Conservation (phyloP, 768 basidiomycete species). For the Leucogyrophana mollusca region DNA sequence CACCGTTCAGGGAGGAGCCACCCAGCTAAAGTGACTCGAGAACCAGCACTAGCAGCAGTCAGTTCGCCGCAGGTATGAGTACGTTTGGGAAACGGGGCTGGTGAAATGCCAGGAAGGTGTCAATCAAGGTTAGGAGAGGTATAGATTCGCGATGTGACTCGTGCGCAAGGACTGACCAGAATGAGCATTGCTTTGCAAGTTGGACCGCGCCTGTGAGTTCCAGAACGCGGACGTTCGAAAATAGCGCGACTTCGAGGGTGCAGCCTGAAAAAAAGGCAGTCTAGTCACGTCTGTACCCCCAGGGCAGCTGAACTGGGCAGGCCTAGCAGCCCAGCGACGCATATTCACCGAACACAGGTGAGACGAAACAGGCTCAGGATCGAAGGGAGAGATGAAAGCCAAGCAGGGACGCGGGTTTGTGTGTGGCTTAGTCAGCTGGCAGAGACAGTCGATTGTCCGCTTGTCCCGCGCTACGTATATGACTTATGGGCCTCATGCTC, state of each 20-base stretch:
- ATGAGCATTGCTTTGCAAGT: conserved; percentile 4
- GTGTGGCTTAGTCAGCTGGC: too few species aligned
- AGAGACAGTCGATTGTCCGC: too few species aligned
- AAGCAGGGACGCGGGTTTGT: too few species aligned
- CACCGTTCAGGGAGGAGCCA: conserved; percentile 85
- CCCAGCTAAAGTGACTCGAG: conserved; percentile 69
- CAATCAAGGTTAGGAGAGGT: background rate
- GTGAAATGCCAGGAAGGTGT: background rate
- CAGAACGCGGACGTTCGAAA: conserved; percentile 9
- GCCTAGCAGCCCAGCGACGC: too few species aligned
- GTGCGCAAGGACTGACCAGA: conserved; percentile 8
- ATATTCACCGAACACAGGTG: too few species aligned
- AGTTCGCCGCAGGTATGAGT: conserved; percentile 70
- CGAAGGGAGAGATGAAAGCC: too few species aligned
- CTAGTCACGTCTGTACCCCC: background rate
- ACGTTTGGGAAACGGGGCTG: conserved; percentile 57
- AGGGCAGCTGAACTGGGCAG: too few species aligned
- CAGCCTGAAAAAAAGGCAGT: background rate
- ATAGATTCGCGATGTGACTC: conserved; percentile 7
- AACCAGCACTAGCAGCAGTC: conserved; percentile 48
- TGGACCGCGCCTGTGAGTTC: conserved; percentile 5
- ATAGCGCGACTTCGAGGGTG: conserved; percentile 8
- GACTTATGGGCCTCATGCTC: conserved; percentile 2
- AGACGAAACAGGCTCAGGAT: too few species aligned
- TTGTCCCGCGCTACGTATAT: too few species aligned